Evolutionary conservation across 371 early-diverging fungal genomes (phyloP), one percentile per base, ranked within the genome.

Genomic region (Rhizopus delemar): DNA sequence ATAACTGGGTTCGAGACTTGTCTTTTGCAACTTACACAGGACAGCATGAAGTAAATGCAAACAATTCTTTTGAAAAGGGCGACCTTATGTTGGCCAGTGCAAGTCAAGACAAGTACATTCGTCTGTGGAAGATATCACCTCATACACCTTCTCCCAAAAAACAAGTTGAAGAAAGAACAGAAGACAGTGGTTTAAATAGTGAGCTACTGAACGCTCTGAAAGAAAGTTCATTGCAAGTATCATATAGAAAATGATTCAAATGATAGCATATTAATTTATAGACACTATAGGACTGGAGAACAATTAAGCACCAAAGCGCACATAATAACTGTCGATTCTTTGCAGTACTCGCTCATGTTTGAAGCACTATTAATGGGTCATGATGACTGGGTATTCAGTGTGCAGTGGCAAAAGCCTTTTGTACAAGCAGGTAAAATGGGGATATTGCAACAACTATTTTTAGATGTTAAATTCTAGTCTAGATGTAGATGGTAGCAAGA

Each of bases 371-470:
- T 98, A 32, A 77, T 92, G 75, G 97, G 94, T 1, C 98, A 98
- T 63, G 97, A 97, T 58, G 96, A 95, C 57, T 96, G 97, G 97
- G 93, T 97, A 11, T 89, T 91, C 70, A 84, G 87, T 51, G 89
- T 93, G 31, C 66, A 78, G 52, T 96, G 95, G 94, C 83, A 89
- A 35, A 79, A 83, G 4, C 76, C 86, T 32, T 53, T 39, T 7
- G 36, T 57, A 8, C 46, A 67, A 12, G 53, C 49, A 46, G 65
- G 71, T 72, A 63, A 64, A 7, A 7, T 38, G 9, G 15, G 8
- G 28, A 31, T 16, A n/a, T 43, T 39, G n/a, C 11, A 16, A 11
- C 3, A 31, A 35, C 2, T 22, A 8, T 32, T 29, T 8, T 31
- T 32, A 46, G 45, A 33, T 2, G 8, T 12, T 15, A 52, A 4